These are phyloP conservation scores for Hypoxylon sp. DNA, from an alignment of 2,329 filamentous ascomycete species.

Conservation along the genomic window DNA sequence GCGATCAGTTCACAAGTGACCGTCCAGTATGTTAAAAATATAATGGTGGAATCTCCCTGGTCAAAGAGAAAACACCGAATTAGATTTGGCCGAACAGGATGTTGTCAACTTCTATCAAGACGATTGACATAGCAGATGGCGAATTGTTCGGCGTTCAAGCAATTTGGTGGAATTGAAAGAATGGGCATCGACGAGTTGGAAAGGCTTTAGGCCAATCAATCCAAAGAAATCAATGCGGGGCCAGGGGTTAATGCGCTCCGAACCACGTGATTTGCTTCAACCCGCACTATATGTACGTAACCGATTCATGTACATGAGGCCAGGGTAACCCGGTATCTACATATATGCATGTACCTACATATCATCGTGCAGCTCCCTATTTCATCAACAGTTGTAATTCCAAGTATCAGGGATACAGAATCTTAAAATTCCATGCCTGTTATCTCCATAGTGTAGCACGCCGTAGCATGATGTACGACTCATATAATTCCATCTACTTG, in stretches of 20 bases:
- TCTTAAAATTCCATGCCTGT: not conserved
- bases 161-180: conserved; percentile 42
- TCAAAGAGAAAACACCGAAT: conserved; percentile 5
- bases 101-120: conserved; percentile 31
- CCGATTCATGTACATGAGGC: not conserved
- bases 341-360: not conserved
- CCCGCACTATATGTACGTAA: not conserved
- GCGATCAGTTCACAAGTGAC: conserved; percentile 6
- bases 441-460: not conserved
- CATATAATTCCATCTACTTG: not conserved
- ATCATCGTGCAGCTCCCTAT: no score
- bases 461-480: not conserved
- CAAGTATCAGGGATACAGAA: not conserved
- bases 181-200: not conserved
- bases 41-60: conserved; percentile 14
- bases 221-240: not conserved
- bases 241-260: conserved; percentile 30
- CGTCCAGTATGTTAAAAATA: not conserved
- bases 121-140: conserved; percentile 31
- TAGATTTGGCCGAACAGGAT: conserved; percentile 19
- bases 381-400: not conserved
- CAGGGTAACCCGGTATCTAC: not conserved
- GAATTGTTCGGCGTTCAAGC: conserved; percentile 24
- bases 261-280: conserved; percentile 28
- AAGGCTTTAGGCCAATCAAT: conserved; percentile 23